Evolutionary conservation across 257 asterid species (phyloP).

Genomic region (Penstemon eatonii): DNA sequence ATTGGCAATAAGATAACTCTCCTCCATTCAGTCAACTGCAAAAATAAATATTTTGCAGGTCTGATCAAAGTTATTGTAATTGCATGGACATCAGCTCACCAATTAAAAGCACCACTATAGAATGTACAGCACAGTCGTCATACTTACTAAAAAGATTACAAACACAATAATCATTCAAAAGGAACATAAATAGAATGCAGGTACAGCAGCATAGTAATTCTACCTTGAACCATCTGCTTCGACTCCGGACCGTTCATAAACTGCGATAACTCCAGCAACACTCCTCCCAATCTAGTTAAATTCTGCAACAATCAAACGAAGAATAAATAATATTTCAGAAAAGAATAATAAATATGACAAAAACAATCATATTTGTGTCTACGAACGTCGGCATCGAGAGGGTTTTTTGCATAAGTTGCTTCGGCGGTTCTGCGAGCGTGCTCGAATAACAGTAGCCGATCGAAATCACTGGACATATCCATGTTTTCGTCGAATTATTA

Average conservation of each 20-base stretch:
- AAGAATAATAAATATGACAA: neutral
- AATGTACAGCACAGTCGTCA: no score
- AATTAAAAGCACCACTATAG: no score
- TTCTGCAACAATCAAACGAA: slow-evolving; percentile 52
- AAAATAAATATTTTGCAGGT: no score
- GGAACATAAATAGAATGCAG: neutral
- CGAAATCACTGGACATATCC: slow-evolving; percentile 75
- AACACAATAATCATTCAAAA: no score
- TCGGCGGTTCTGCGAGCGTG: slow-evolving; percentile 84
- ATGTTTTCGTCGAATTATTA: slow-evolving; percentile 18
- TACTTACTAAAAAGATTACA: no score
- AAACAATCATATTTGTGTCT: neutral
- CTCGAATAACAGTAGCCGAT: slow-evolving; percentile 83
- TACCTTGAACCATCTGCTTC: slow-evolving; percentile 76
- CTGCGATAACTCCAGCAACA: slow-evolving; percentile 82
- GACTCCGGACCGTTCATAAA: slow-evolving; percentile 74
- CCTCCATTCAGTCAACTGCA: no score
- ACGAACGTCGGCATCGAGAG: slow-evolving; percentile 77
- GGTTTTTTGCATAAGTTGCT: slow-evolving; percentile 59
- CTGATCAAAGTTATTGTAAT: no score
- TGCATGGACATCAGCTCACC: no score
- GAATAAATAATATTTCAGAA: neutral
- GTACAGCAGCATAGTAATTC: neutral
- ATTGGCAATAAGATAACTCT: no score
- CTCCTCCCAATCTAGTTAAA: slow-evolving; percentile 90